Evolutionary conservation across 1,284 basidiomycete genomes (phyloP).

Genomic region (Cryptococcus sp.): DNA sequence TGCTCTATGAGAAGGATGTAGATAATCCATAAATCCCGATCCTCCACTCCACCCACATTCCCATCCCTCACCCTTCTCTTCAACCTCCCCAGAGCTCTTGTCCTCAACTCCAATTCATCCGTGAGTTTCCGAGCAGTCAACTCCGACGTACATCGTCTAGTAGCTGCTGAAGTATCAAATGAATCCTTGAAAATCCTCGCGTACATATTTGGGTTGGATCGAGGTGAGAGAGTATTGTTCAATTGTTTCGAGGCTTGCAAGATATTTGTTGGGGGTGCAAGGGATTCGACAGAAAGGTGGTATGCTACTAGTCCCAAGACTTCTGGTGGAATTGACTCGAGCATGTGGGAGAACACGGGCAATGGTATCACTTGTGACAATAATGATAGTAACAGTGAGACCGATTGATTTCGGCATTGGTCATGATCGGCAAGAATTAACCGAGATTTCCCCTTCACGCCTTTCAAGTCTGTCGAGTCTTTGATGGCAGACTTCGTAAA

Average conservation of each 20-base stretch:
- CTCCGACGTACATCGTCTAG: slow-evolving; percentile 53
- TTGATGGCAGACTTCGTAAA: no score
- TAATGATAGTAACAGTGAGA: no score
- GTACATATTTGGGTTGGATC: slow-evolving; percentile 58
- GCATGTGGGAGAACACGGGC: no score
- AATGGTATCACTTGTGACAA: no score
- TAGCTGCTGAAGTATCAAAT: slow-evolving; percentile 60
- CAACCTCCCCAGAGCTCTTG: slow-evolving; percentile 23
- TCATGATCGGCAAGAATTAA: no score
- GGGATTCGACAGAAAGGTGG: slow-evolving; percentile 44
- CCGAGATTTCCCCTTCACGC: no score
- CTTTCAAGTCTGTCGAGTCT: no score
- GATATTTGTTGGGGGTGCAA: slow-evolving; percentile 51
- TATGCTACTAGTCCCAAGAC: slow-evolving; percentile 58
- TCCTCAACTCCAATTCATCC: neutral
- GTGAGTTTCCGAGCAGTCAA: neutral
- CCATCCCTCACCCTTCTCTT: slow-evolving; percentile 17
- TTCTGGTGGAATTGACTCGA: slow-evolving; percentile 57
- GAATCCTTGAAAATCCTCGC: slow-evolving; percentile 57
- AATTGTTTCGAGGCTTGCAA: slow-evolving; percentile 54
- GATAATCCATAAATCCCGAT: slow-evolving; percentile 54
- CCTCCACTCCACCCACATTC: slow-evolving; percentile 23
- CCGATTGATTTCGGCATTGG: no score
- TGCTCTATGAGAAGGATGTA: slow-evolving; percentile 68
- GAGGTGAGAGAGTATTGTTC: slow-evolving; percentile 47